Conservation (phyloP, 257 asterid genomes). For the Fraxinus pennsylvanica region DNA sequence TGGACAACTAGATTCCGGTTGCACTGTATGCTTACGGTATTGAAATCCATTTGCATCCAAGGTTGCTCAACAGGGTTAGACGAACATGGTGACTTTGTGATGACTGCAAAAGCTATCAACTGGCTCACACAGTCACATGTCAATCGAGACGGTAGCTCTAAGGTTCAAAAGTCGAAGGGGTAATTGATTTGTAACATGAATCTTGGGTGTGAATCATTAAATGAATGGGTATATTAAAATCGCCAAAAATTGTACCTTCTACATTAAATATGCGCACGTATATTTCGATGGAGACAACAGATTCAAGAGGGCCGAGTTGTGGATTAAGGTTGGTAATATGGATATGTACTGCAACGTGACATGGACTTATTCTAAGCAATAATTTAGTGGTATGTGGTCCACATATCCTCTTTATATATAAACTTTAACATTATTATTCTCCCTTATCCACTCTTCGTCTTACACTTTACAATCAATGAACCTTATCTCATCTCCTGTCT, state of each 20-base stretch:
- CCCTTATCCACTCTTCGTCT: background rate
- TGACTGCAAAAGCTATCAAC: background rate
- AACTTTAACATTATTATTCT: no score
- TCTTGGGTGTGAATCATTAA: background rate
- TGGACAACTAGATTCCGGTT: no score
- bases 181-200: background rate
- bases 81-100: background rate
- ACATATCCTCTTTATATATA: background rate
- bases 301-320: background rate
- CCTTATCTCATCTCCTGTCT: background rate
- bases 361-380: background rate
- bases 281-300: background rate
- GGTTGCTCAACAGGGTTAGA: background rate
- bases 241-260: background rate
- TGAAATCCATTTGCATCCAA: background rate
- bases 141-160: background rate
- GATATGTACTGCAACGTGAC: background rate
- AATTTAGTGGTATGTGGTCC: background rate
- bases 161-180: no score
- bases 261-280: background rate
- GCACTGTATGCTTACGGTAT: no score
- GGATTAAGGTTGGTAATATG: background rate
- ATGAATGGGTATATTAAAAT: background rate
- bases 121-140: background rate
- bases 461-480: background rate